Base-by-base conservation (phyloP, 208 protist genomes). In the Acanthamoeba sp. region DNA sequence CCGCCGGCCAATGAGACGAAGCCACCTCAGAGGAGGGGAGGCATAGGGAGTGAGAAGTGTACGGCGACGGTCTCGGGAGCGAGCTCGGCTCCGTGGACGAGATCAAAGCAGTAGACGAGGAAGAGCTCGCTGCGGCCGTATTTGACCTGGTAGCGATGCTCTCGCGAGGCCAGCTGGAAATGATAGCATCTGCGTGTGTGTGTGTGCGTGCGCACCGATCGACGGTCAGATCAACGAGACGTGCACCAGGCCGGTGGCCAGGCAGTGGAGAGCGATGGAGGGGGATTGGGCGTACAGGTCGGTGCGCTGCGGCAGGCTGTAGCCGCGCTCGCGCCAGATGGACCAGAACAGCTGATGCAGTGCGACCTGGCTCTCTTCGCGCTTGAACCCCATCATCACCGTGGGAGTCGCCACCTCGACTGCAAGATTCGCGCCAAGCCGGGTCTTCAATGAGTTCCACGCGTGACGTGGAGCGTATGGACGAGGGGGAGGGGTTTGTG, bases 311-410 rank as follows among this genome's bases (percentile, higher is more conserved):
- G 71, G 71, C 7, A 50, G 24, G 32, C 27, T 45, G 71, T 48
- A 80, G 71, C 40, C 40, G 9, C 71, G 71, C 14, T 80, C 71
- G 18, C 29, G 20, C 71, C 71, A 80, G 5, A 80, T 80, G 38
- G 40, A 12, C 71, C 71, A 80, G 27, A 80, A 80, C 20, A 80
- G 71, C 36, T 45, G 2, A 22, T 80, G 71, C 40, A 80, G 24
- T 24, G 45, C 71, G 20, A 45, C 18, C 36, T 80, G 38, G 40
- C 71, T 80, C 71, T 80, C 38, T 20, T 80, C 71, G 7, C 71
- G 71, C 71, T 80, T 80, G 36, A 80, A 80, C 5, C 71, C 71
- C 71, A 80, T 80, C 71, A 50, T 80, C 71, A 80, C 71, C 38
- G 71, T 80, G 22, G 71, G 71, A 10, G 71, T 50, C 5, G 10